These are phyloP conservation scores for Trametes polyzona DNA, from an alignment of 1,284 basidiomycete species.

Conservation along the genomic window DNA sequence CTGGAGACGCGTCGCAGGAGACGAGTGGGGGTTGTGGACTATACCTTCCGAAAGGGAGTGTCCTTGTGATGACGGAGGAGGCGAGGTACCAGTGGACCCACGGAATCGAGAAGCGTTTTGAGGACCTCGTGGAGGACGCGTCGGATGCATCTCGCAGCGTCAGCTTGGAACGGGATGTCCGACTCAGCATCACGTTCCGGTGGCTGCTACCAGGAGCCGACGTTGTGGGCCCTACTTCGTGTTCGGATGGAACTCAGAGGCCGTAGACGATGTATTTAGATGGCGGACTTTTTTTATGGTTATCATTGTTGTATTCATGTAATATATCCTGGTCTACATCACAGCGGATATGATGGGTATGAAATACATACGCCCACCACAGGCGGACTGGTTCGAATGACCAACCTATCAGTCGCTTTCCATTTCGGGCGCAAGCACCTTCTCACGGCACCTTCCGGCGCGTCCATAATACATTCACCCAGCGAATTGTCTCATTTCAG, in stretches of 20 bases:
- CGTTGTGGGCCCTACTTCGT: slow-evolving; percentile 45
- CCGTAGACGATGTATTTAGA: not conserved
- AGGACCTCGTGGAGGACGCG: slow-evolving; percentile 47
- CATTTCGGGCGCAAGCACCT: too few relatives aligned
- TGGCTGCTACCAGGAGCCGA: slow-evolving; percentile 81
- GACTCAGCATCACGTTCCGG: slow-evolving; percentile 79
- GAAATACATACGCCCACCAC: too few relatives aligned
- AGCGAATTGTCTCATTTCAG: too few relatives aligned
- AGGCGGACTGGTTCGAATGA: too few relatives aligned
- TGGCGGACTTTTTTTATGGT: not conserved
- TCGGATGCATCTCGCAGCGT: slow-evolving; percentile 28
- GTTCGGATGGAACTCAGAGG: not conserved
- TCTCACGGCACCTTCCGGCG: too few relatives aligned
- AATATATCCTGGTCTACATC: too few relatives aligned
- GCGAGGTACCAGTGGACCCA: slow-evolving; percentile 76
- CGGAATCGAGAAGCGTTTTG: slow-evolving; percentile 58
- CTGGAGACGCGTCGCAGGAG: not conserved
- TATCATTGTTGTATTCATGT: not conserved
- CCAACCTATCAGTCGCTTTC: too few relatives aligned
- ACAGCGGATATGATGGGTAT: too few relatives aligned
- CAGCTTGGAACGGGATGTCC: slow-evolving; percentile 50
- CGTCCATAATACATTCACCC: too few relatives aligned
- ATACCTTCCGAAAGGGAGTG: slow-evolving; percentile 67
- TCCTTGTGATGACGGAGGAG: slow-evolving; percentile 72
- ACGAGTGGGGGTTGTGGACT: slow-evolving; percentile 34